Conservation (phyloP, 2,329 filamentous ascomycete genomes). For the Stachybotrys chlorohalonatus region DNA sequence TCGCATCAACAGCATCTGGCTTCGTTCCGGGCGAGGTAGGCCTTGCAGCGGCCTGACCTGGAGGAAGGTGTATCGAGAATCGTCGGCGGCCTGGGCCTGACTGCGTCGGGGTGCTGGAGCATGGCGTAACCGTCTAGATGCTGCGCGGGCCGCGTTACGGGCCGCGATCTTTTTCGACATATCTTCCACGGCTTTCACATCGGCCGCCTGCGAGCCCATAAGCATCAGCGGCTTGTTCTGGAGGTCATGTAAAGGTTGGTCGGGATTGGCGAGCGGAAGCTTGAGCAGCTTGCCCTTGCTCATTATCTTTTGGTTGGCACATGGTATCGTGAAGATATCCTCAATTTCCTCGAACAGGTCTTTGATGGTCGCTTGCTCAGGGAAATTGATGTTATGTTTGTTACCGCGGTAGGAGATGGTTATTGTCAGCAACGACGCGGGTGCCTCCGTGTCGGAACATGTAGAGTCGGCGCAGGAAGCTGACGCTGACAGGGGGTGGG, state of each 20-base stretch:
- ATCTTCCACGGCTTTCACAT: constrained; percentile 45
- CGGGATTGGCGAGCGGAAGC: constrained; percentile 51
- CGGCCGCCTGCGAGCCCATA: constrained; percentile 53
- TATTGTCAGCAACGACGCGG: constrained; percentile 28
- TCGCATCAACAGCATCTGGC: constrained; percentile 61
- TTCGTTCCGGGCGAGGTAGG: constrained; percentile 67
- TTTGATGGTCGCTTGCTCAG: constrained; percentile 35
- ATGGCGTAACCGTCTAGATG: constrained; percentile 12
- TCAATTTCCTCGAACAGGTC: constrained; percentile 55
- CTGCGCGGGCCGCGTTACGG: constrained; percentile 32
- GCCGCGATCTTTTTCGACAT: constrained; percentile 39
- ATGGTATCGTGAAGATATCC: constrained; percentile 46
- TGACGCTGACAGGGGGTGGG: not conserved
- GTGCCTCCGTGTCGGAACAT: constrained; percentile 9
- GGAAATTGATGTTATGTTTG: constrained; percentile 33
- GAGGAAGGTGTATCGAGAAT: constrained; percentile 70
- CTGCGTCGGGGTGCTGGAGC: constrained; percentile 4
- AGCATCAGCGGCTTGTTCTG: constrained; percentile 53
- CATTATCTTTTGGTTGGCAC: constrained; percentile 59
- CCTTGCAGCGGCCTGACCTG: constrained; percentile 66
- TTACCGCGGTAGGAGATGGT: constrained; percentile 37
- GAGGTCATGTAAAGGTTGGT: constrained; percentile 38
- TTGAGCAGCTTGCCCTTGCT: constrained; percentile 58
- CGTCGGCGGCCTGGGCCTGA: constrained; percentile 28
- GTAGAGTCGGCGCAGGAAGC: constrained; percentile 5